These are phyloP conservation scores for Ophiostoma tasmaniense DNA, from an alignment of 2,329 filamentous ascomycete species.

Conservation along the genomic window DNA sequence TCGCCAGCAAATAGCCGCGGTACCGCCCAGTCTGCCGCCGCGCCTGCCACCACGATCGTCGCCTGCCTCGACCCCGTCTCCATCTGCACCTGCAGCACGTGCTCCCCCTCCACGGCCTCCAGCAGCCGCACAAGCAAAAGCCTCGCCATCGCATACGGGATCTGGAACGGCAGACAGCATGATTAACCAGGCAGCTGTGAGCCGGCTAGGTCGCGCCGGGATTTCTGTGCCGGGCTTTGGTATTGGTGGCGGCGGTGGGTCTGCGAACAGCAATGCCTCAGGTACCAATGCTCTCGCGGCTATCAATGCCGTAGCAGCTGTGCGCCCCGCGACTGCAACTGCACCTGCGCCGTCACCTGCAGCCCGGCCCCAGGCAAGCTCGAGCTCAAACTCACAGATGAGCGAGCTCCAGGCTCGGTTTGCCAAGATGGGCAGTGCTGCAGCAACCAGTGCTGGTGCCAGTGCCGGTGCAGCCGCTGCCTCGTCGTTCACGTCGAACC, in stretches of 20 bases:
- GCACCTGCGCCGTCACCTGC: constrained; percentile 3
- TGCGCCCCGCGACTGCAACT: background rate
- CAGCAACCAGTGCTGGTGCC: constrained; percentile 48
- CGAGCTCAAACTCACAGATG: constrained; percentile 38
- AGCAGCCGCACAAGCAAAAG: background rate
- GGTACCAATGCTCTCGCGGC: constrained; percentile 11
- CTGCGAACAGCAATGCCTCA: background rate
- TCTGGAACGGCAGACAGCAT: background rate
- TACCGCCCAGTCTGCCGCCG: constrained; percentile 16
- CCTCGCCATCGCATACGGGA: background rate
- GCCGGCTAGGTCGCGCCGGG: constrained; percentile 62
- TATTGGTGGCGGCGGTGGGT: constrained; percentile 44
- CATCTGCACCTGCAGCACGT: constrained; percentile 19
- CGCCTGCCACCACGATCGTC: constrained; percentile 22
- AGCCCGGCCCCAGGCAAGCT: constrained; percentile 10
- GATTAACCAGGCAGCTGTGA: constrained; percentile 50
- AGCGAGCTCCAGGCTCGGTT: constrained; percentile 63
- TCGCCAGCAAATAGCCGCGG: constrained; percentile 9
- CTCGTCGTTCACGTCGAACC: constrained; percentile 9
- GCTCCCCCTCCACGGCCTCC: constrained; percentile 20
- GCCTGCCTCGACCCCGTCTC: constrained; percentile 5
- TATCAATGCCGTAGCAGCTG: constrained; percentile 11
- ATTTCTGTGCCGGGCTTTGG: constrained; percentile 71
- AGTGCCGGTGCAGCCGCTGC: background rate
- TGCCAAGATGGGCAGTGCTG: constrained; percentile 43